Evolutionary conservation across 2,329 filamentous ascomycete species (phyloP).

Genomic region (Gnomoniopsis sp.): DNA sequence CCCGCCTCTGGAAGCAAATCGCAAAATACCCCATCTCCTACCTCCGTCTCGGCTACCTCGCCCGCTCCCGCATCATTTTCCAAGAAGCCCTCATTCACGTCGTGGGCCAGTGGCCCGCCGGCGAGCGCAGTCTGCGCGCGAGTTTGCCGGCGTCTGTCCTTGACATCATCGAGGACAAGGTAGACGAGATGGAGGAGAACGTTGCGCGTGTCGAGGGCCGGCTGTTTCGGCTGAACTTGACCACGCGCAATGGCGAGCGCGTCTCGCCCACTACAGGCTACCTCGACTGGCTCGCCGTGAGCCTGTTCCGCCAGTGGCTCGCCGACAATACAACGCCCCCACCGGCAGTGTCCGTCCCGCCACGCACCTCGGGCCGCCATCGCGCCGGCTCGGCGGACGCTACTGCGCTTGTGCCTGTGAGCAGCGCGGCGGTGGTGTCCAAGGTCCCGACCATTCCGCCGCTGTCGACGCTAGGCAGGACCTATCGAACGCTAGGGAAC

Average conservation of each 20-base stretch:
- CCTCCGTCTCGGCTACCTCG: constrained; percentile 82
- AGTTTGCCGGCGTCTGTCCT: constrained; percentile 73
- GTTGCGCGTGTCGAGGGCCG: constrained; percentile 76
- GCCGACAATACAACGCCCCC: constrained; percentile 83
- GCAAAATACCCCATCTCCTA: constrained; percentile 94
- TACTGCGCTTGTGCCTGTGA: constrained; percentile 12
- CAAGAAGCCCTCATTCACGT: constrained; percentile 89
- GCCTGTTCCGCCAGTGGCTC: constrained; percentile 87
- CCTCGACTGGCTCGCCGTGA: constrained; percentile 85
- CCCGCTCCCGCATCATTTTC: constrained; percentile 78
- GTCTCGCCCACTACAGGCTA: constrained; percentile 77
- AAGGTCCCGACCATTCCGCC: constrained; percentile 33
- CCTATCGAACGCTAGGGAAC: constrained; percentile 74
- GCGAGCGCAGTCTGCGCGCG: constrained; percentile 71
- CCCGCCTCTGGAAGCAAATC: constrained; percentile 90
- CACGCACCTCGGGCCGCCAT: constrained; percentile 20
- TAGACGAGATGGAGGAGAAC: constrained; percentile 82
- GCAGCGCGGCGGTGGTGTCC: neutral
- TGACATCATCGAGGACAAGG: constrained; percentile 92
- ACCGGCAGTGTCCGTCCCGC: constrained; percentile 40
- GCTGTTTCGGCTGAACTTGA: constrained; percentile 77
- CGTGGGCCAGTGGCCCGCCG: constrained; percentile 88
- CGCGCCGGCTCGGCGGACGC: constrained; percentile 21
- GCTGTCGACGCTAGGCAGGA: constrained; percentile 61
- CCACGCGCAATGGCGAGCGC: constrained; percentile 75